These are phyloP conservation scores for Trifolium subterraneum DNA, from an alignment of 306 rosid genomes.

Conservation along the genomic window DNA sequence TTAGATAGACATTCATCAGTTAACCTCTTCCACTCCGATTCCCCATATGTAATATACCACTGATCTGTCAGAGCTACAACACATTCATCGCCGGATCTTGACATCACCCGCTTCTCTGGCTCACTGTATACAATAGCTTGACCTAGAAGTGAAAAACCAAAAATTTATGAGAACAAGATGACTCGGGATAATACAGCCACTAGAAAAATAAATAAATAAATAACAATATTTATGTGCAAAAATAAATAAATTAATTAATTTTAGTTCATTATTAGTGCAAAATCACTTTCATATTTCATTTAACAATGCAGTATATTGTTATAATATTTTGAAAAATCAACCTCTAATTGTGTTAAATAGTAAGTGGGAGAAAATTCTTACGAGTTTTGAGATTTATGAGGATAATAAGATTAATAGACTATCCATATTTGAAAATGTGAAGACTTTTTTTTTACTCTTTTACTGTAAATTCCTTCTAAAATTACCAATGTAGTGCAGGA, in stretches of 20 bases:
- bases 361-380: neutral
- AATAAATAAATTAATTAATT: neutral
- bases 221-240: neutral
- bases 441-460: no score
- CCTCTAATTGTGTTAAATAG: neutral
- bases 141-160: conserved; percentile 41
- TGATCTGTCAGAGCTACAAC: conserved; percentile 96
- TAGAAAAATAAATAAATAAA: neutral
- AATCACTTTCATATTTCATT: neutral
- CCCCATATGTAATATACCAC: conserved; percentile 93
- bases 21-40: conserved; percentile 76
- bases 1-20: conserved; percentile 77
- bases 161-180: neutral
- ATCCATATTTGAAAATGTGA: neutral
- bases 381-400: neutral
- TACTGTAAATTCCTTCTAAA: no score
- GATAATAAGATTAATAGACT: neutral
- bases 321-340: neutral
- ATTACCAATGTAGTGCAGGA: no score
- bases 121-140: conserved; percentile 83
- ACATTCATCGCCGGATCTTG: conserved; percentile 95
- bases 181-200: neutral
- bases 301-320: neutral
- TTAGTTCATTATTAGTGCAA: neutral
- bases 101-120: conserved; percentile 84